A percentile compares a stretch with the other conserved stretches of the same genome.
phyloP scores from a whole-genome alignment of 805 yeast species.

The Jamesozyma hellenica region DNA sequence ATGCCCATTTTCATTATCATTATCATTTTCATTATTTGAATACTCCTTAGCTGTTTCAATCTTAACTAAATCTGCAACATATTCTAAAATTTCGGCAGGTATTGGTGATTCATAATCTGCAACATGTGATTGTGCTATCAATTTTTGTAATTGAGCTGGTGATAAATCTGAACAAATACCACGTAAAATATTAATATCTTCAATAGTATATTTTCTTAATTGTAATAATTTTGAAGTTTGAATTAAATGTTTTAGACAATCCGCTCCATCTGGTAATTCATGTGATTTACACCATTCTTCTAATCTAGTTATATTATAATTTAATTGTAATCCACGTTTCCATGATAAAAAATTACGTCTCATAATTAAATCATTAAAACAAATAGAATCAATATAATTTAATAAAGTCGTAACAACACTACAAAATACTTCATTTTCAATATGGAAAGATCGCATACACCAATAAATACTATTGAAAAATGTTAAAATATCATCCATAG shows the following conservation, averaged over 20 bases:
- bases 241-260: constrained; percentile 72
- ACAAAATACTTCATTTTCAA: constrained; percentile 75
- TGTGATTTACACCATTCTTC: constrained; percentile 98
- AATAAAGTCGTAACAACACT: constrained; percentile 77
- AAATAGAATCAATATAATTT: constrained; percentile 78
- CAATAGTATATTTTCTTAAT: constrained; percentile 77
- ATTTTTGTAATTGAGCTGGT: constrained; percentile 91
- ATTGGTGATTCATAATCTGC: constrained; percentile 95
- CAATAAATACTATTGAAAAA: constrained; percentile 84
- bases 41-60: constrained; percentile 29
- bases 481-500: constrained; percentile 89
- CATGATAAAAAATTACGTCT: constrained; percentile 89
- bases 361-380: constrained; percentile 93
- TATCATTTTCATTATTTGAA: background rate
- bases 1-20: background rate
- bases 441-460: constrained; percentile 84
- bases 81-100: constrained; percentile 66
- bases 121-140: constrained; percentile 77
- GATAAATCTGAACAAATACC: constrained; percentile 90
- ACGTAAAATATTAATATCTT: constrained; percentile 83
- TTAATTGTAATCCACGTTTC: constrained; percentile 96
- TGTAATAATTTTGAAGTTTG: constrained; percentile 92
- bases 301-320: constrained; percentile 88
- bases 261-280: constrained; percentile 78
- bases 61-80: constrained; percentile 72